Conservation (phyloP, 1,284 basidiomycete genomes). For the Melampsora americana region DNA sequence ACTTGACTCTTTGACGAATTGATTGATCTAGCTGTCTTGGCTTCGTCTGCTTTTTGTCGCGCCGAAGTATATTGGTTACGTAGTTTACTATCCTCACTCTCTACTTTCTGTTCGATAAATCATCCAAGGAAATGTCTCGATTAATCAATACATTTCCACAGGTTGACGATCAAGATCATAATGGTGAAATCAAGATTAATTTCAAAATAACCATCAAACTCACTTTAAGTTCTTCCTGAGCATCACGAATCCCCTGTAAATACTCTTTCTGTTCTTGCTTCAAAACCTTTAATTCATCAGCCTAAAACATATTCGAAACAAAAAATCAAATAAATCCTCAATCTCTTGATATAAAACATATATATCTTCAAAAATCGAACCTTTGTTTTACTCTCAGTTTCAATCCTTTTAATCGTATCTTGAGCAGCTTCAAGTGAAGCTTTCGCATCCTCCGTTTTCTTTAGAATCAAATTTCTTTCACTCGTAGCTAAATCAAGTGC, state of each 20-base stretch:
- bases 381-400: constrained; percentile 66
- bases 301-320: neutral
- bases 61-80: constrained; percentile 63
- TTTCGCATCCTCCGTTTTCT: constrained; percentile 71
- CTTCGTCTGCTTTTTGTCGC: constrained; percentile 80
- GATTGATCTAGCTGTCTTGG: constrained; percentile 76
- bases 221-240: constrained; percentile 63
- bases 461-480: constrained; percentile 74
- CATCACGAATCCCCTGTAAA: constrained; percentile 60
- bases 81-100: constrained; percentile 61
- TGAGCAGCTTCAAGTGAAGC: constrained; percentile 68
- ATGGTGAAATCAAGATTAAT: no score
- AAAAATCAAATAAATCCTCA: neutral
- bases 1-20: constrained; percentile 82
- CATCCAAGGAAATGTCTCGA: no score
- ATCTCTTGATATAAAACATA: neutral
- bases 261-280: constrained; percentile 60
- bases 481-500: constrained; percentile 78
- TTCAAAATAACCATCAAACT: constrained; percentile 42
- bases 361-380: constrained; percentile 55
- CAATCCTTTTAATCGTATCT: constrained; percentile 64
- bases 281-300: constrained; percentile 57
- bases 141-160: neutral
- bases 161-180: neutral
- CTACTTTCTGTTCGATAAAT: constrained; percentile 52